A percentile compares a stretch with the other conserved stretches of the same genome.
phyloP scores from a whole-genome alignment of 2,329 filamentous ascomycete species.

The Dothideomycetes sp. region DNA sequence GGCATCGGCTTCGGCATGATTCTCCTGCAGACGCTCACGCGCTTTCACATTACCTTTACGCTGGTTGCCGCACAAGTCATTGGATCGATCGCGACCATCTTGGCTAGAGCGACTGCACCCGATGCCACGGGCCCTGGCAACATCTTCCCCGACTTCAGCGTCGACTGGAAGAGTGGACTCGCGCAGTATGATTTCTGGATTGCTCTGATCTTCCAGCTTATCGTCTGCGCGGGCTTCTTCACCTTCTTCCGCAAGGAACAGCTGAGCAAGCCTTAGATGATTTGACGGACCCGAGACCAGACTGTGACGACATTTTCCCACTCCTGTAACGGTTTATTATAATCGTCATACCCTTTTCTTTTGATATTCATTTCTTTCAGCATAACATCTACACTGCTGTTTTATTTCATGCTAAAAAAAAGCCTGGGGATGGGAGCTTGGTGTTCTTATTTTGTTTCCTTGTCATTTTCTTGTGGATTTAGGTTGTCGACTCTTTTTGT shows the following conservation, averaged over 20 bases:
- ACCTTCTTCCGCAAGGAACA: slow-evolving; percentile 49
- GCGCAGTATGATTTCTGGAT: slow-evolving; percentile 51
- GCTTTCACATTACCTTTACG: slow-evolving; percentile 53
- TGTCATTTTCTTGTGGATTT: too few relatives aligned
- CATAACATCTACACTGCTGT: too few relatives aligned
- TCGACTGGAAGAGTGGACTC: slow-evolving; percentile 34
- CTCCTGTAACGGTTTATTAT: too few relatives aligned
- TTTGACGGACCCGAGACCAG: neutral
- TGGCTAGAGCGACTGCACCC: slow-evolving; percentile 48
- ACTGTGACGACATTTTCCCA: neutral
- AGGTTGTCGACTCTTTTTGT: too few relatives aligned
- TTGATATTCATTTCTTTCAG: too few relatives aligned
- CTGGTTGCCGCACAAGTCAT: slow-evolving; percentile 51
- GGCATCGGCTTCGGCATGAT: slow-evolving; percentile 60
- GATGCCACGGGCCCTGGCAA: slow-evolving; percentile 50
- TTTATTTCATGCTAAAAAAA: neutral
- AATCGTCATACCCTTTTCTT: too few relatives aligned
- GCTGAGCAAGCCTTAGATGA: slow-evolving; percentile 37
- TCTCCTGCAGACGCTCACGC: slow-evolving; percentile 47
- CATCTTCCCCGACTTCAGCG: slow-evolving; percentile 52
- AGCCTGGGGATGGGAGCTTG: too few relatives aligned
- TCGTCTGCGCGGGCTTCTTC: slow-evolving; percentile 47
- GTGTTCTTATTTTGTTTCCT: too few relatives aligned
- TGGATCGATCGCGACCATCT: slow-evolving; percentile 51
- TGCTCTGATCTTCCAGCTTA: slow-evolving; percentile 44